Base-by-base conservation (phyloP, 2,329 filamentous ascomycete species). In the Beauveria australis region DNA sequence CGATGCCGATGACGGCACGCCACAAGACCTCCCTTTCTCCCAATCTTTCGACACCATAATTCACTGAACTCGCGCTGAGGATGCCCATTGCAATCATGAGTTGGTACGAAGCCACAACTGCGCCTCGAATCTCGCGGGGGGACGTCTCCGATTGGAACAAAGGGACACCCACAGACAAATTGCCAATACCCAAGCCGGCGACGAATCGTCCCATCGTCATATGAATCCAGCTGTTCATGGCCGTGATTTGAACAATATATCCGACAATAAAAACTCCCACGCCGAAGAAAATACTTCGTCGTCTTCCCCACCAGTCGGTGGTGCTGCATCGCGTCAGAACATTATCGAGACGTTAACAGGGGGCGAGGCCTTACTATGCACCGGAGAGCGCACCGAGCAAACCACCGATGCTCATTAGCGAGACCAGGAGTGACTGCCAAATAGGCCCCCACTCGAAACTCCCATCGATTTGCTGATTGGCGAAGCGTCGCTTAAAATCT, bases 11-110 rank as follows among this genome's bases (percentile, higher is more conserved):
- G 47, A 88, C 80, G 24, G 88, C 80, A 52, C 86, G 79, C 84
- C 87, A 90, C 1, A 83, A 81, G 0, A 69, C 72, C 47, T 75
- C 71, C 0, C 70, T 69, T 3, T 74, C 67, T 49, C 79, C 61
- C 64, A 80, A 77, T 10, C 66, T 67, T 48, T 76, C 73, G 10
- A 80, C 75, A 48, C 79, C 81, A 58, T 75, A 82, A 70, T 84
- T 84, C 66, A 85, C 76, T 59, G 79, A 73, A 65, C 82, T 81
- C 59, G 80, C 76, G 22, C 80, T 69, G 58, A 84, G 82, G 64
- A 90, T 89, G 40, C 88, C 88, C 30, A 89, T 76, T 0, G 87
- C 90, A 70, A 90, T 88, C 74, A 89, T 85, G 18, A 90, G 81
- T 73, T 90, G 88, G 72, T 89, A 90, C n/a, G 81, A 84, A 5